Percentiles rank a stretch among this genome's conserved stretches.
Evolutionary conservation across 768 basidiomycete genomes (phyloP).

Genomic region (Tylopilus felleus): DNA sequence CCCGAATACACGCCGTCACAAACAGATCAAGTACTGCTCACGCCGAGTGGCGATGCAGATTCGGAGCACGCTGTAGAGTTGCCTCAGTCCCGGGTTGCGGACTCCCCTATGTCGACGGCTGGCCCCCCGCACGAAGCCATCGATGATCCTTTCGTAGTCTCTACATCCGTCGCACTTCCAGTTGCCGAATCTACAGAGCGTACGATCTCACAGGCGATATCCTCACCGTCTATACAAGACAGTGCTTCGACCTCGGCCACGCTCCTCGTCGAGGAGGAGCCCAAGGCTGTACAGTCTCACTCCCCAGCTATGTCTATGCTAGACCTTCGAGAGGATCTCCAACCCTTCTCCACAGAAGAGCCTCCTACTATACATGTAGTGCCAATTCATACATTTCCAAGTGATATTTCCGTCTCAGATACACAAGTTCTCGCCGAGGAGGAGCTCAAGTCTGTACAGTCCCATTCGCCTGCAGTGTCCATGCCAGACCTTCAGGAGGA

Average conservation of each 20-base stretch:
- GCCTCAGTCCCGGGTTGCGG: not conserved
- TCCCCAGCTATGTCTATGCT: constrained; percentile 21
- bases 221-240: constrained; percentile 3
- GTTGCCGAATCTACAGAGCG: not conserved
- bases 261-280: constrained; percentile 14
- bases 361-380: not conserved
- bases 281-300: not conserved
- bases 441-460: not conserved
- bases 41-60: not conserved
- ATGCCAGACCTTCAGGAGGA: constrained; percentile 12
- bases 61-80: not conserved
- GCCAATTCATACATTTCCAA: not conserved
- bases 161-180: not conserved
- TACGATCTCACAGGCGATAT: not conserved
- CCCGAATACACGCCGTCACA: not conserved
- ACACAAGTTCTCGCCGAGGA: constrained; percentile 4
- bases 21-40: not conserved
- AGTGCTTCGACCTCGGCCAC: constrained; percentile 1
- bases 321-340: constrained; percentile 10
- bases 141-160: constrained; percentile 11
- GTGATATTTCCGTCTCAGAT: not conserved
- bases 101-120: constrained; percentile 1
- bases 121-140: not conserved
- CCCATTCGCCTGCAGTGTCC: constrained; percentile 20
- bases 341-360: not conserved